Conservation (phyloP, 2,329 filamentous ascomycete species). For the Fusarium chlamydosporum region DNA sequence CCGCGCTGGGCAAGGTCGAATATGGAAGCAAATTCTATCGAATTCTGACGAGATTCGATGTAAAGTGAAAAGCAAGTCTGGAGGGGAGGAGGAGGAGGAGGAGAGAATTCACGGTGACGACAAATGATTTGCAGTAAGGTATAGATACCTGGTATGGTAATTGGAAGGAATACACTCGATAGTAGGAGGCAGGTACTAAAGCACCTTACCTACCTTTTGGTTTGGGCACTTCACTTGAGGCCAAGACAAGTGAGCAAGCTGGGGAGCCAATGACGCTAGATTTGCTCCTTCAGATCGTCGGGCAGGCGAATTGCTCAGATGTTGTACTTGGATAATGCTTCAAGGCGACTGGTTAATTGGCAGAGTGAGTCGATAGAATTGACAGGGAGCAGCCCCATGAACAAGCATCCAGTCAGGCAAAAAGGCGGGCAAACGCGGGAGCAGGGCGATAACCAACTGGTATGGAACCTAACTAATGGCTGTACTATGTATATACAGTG, state of each 20-base stretch:
- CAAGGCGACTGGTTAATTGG: slow-evolving; percentile 39
- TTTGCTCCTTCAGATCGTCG: slow-evolving; percentile 49
- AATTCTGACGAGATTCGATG: slow-evolving; percentile 11
- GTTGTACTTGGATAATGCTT: slow-evolving; percentile 45
- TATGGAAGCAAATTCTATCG: slow-evolving; percentile 17
- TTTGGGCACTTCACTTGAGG: slow-evolving; percentile 24
- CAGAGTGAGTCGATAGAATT: slow-evolving; percentile 23
- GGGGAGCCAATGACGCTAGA: slow-evolving; percentile 48
- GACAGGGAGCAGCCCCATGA: slow-evolving; percentile 43
- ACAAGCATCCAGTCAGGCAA: slow-evolving; percentile 21
- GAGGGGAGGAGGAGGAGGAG: slow-evolving; percentile 4
- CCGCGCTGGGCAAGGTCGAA: slow-evolving; percentile 25
- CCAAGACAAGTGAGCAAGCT: slow-evolving; percentile 44
- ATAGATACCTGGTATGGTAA: neutral
- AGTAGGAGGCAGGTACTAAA: no score
- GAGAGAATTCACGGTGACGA: slow-evolving; percentile 21
- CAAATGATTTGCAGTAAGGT: slow-evolving; percentile 32
- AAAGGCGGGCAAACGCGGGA: slow-evolving; percentile 39
- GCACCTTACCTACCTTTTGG: no score
- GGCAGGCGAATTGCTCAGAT: slow-evolving; percentile 46
- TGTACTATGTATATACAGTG: no score
- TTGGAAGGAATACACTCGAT: slow-evolving; percentile 3
- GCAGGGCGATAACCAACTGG: neutral
- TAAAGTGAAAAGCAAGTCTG: slow-evolving; percentile 8
- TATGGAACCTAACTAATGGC: no score